Evolutionary conservation across 2,329 filamentous ascomycete genomes (phyloP), one percentile per base, ranked within the genome.

Genomic region (Phyllachora maydis): DNA sequence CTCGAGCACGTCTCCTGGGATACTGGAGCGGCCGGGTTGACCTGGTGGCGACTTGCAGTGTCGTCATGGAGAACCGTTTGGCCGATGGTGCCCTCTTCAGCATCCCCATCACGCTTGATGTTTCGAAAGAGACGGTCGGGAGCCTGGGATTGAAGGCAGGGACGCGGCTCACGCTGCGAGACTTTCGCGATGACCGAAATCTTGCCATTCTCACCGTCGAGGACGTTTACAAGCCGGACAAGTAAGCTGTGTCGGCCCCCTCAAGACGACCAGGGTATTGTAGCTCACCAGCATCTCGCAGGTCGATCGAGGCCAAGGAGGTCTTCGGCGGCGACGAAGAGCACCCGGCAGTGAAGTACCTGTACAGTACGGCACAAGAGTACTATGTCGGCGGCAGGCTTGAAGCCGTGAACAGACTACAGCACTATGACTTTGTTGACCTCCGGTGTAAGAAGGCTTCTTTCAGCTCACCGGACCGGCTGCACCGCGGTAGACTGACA

Each of bases 341-440:
- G 37, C 83, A 93, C 56, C 88, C 88, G 19, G 88, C 88, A 30
- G 66, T 95, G 50, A 79, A 76, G 54, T 88, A 90, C 57, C 70
- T 98, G 32, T 73, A 74, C 58, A 64, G 70, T 41, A 73, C 69
- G 18, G 73, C 76, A 31, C 60, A 78, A 40, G 82, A 92, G 30
- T 90, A 72, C 51, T 95, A 95, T 52, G 66, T 98, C 32, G 88
- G 88, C 45, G 88, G 88, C 47, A 93, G 90, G 67, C 57, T 98
- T 34, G 79, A 95, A 47, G 88, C 88, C 31, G 72, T 98, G 47
- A 85, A 85, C 65, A 76, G 81, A 38, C 65, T 92, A 30, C 82
- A 90, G 58, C 88, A 98, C 64, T 98, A 98, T 59, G 88, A 98
- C 59, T 95, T 95, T 58, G 79, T 95, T 37, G 88, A 78, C 42